phyloP scores from a whole-genome alignment of 371 early-diverging fungal species.

The Polyrhizophydium stewartii region DNA sequence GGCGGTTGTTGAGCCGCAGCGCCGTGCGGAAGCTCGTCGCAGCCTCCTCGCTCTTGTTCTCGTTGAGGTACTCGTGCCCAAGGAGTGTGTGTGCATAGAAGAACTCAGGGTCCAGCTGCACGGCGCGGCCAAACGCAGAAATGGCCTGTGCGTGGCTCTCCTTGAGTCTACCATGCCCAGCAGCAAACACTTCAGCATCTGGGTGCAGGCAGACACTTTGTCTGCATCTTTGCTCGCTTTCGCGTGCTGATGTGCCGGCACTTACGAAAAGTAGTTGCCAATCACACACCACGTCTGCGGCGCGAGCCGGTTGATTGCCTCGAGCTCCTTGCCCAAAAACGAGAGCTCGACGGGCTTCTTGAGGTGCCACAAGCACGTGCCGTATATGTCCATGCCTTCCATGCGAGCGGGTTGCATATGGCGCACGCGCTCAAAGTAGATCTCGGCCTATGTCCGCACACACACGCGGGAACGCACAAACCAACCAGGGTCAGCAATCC shows the following conservation, averaged over 20 bases:
- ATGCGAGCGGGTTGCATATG: constrained; percentile 61
- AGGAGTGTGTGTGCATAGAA: constrained; percentile 74
- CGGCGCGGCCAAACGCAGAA: constrained; percentile 66
- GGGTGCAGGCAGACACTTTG: too few relatives aligned
- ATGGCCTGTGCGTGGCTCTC: constrained; percentile 68
- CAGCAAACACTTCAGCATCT: background rate
- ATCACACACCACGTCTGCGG: constrained; percentile 66
- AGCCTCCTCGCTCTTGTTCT: constrained; percentile 69
- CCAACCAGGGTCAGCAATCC: constrained; percentile 6
- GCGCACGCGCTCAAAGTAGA: constrained; percentile 3
- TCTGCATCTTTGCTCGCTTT: too few relatives aligned
- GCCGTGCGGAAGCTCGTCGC: constrained; percentile 64
- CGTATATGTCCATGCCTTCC: constrained; percentile 70
- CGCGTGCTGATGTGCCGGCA: background rate
- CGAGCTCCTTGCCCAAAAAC: constrained; percentile 62
- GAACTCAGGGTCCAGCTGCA: constrained; percentile 62
- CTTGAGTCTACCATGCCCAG: constrained; percentile 36
- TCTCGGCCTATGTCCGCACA: background rate
- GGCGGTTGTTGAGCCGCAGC: constrained; percentile 59
- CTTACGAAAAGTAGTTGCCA: constrained; percentile 22
- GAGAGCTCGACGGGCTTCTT: constrained; percentile 59
- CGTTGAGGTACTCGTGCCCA: constrained; percentile 73
- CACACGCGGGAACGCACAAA: background rate
- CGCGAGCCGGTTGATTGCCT: constrained; percentile 47
- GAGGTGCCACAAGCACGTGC: constrained; percentile 74